Evolutionary conservation across 2,329 filamentous ascomycete species (phyloP), one percentile per base, ranked within the genome.

Genomic region (Aureobasidium sp.): DNA sequence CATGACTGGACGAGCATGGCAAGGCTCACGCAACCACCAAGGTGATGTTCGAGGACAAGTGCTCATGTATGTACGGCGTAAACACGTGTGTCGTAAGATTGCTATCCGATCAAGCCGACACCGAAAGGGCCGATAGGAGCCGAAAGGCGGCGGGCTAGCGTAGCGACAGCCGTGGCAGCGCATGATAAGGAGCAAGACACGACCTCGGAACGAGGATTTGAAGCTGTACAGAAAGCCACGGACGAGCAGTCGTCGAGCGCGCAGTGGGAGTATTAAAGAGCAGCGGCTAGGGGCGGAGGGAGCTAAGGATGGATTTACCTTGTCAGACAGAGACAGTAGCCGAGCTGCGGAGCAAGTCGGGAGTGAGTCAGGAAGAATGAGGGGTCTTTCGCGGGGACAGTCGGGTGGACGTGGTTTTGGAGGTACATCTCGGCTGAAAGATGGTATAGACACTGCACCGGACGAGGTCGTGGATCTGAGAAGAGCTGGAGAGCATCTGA

Each of bases 301-400:
- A 25, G 27, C 42, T 22, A 17, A 35, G 25, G 29, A 35, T 25
- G 12, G 38, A 25, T 10, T 38, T 14, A 41, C 8, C 1, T 10
- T n/a, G 16, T 41, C 38, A 21, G n/a, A n/a, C 11, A 16, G n/a
- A 27, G 17, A 25, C 16, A 11, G 24, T 40, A 51, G 37, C 24
- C 45, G 45, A 27, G 12, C 17, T 29, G 45, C 45, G 45, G 45
- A 41, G 37, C n/a, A 51, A 21, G 17, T 51, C 48, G 48, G 48
- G 19, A 32, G 48, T 29, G 35, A 49, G 7, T 37, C 16, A 16
- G 34, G 40, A 14, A n/a, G 19, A 41, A 51, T 51, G 48, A 51
- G 48, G 48, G 48, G 48, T 51, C 29, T 14, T 45, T 38, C 34
- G 48, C 48, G 48, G 48, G 48, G 48, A 25, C 25, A n/a, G 30